These are phyloP conservation scores for Ceratocystiopsis brevicomis DNA, from an alignment of 2,329 filamentous ascomycete genomes.

Conservation along the genomic window DNA sequence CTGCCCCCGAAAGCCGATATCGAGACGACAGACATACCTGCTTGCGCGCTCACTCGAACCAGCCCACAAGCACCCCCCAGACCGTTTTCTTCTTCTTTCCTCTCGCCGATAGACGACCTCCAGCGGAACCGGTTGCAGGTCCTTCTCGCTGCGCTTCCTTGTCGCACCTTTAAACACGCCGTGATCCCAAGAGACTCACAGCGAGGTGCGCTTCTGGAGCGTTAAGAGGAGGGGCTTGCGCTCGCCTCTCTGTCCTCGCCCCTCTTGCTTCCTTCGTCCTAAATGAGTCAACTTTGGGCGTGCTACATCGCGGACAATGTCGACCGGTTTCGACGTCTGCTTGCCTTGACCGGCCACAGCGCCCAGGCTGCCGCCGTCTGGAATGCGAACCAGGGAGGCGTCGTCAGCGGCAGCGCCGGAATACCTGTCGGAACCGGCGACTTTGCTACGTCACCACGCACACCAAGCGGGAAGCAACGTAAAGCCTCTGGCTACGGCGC, in stretches of 20 bases:
- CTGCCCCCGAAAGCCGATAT: too few species aligned
- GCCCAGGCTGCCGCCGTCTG: constrained; percentile 31
- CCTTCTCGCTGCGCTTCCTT: constrained; percentile 5
- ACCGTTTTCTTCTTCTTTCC: too few species aligned
- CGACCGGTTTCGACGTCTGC: constrained; percentile 76
- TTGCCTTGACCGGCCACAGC: constrained; percentile 51
- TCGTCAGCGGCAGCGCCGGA: constrained; percentile 4
- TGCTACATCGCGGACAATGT: constrained; percentile 95
- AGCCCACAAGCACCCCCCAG: too few species aligned
- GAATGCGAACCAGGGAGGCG: constrained; percentile 26
- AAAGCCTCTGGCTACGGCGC: constrained; percentile 32
- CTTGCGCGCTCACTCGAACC: too few species aligned
- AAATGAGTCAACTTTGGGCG: constrained; percentile 92
- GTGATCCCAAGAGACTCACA: constrained; percentile 68
- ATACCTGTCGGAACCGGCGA: constrained; percentile 6
- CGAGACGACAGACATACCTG: too few species aligned
- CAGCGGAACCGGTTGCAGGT: not conserved
- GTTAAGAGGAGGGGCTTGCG: constrained; percentile 18
- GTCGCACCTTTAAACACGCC: constrained; percentile 73
- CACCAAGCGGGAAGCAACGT: constrained; percentile 24
- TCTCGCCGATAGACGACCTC: too few species aligned
- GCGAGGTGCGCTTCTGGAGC: constrained; percentile 57
- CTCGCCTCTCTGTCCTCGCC: not conserved
- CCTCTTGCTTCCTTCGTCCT: not conserved
- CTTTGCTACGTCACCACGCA: constrained; percentile 2